Evolutionary conservation across 2,329 filamentous ascomycete species (phyloP), one percentile per base, ranked within the genome.

Genomic region (Colletotrichum gloeosporioides): DNA sequence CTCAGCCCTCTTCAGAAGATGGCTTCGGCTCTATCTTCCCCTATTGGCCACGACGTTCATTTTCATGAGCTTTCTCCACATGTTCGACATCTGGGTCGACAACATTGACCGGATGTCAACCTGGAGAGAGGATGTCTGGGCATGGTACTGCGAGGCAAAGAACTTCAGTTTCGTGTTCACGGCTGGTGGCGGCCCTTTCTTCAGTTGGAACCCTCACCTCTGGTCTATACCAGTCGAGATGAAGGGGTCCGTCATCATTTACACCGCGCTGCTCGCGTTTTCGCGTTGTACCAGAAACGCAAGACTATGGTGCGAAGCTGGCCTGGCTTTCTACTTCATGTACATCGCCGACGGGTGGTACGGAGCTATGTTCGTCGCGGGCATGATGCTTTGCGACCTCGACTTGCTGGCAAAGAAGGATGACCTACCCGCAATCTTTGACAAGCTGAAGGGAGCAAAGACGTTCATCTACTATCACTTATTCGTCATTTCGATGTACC

Each of bases 221-320:
- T 93, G 92, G 91, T 92, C 89, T 1, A 93, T 94, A 69, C 91
- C 92, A 0, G 84, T 92, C 25, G 92, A 94, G 80, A 89, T 92
- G 83, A 86, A 88, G 78, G 93, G 93, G 13, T 94, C 93, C 2
- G 87, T 95, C 69, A 85, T 92, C 77, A 84, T 93, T 69, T 95
- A 93, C 81, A 91, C 89, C 0, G 82, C 89, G 0, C 82, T 91
- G 1, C 79, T 87, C 2, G 85, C 82, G 0, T 86, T 85, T 1
- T 83, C 84, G 2, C 81, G 81, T 0, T 77, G 86, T 27, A 83
- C 82, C 32, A 80, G 82, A 0, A 82, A 79, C 22, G 85, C 82
- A 80, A 79, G 85, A 6, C 78, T 83, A 0, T 78, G 79, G 34
- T 78, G 84, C 31, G 85, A 80, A 0, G 81, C 77, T 0, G 78